Conservation (phyloP, 805 yeast genomes). For the Cyberlindnera petersonii region DNA sequence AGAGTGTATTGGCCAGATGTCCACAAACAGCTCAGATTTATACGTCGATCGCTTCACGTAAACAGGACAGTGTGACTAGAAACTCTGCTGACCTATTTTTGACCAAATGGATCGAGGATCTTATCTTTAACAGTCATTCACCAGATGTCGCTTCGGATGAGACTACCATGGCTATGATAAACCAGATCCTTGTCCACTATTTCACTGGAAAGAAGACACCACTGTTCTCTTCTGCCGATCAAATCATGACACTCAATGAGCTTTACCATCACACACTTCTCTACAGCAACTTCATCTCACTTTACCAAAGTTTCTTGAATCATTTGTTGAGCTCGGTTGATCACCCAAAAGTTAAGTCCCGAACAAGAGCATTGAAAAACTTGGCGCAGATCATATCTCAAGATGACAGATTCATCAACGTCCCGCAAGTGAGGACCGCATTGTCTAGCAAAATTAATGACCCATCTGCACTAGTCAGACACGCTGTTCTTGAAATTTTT, state of each 20-base stretch:
- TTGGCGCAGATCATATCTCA: conserved; percentile 51
- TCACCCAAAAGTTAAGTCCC: conserved; percentile 46
- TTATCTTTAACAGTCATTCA: conserved; percentile 1
- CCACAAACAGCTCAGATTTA: background rate
- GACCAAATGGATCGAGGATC: conserved; percentile 21
- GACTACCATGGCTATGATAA: conserved; percentile 1
- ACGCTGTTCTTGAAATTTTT: conserved; percentile 69
- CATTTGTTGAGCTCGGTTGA: conserved; percentile 46
- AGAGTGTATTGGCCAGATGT: background rate
- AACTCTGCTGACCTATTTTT: conserved; percentile 15
- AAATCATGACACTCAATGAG: background rate
- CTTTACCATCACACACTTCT: conserved; percentile 7
- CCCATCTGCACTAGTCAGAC: conserved; percentile 67
- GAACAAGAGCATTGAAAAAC: conserved; percentile 63
- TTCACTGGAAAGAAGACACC: conserved; percentile 2
- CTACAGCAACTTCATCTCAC: conserved; percentile 17
- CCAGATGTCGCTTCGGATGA: conserved; percentile 7
- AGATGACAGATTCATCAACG: conserved; percentile 48
- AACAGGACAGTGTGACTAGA: background rate
- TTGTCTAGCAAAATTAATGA: conserved; percentile 52
- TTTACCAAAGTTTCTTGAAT: conserved; percentile 51
- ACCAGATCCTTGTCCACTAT: conserved; percentile 3
- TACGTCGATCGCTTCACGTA: background rate
- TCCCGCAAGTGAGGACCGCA: conserved; percentile 48
- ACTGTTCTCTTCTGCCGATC: background rate